Conservation (phyloP, 768 basidiomycete species). For the Kwoniella bestiolae region DNA sequence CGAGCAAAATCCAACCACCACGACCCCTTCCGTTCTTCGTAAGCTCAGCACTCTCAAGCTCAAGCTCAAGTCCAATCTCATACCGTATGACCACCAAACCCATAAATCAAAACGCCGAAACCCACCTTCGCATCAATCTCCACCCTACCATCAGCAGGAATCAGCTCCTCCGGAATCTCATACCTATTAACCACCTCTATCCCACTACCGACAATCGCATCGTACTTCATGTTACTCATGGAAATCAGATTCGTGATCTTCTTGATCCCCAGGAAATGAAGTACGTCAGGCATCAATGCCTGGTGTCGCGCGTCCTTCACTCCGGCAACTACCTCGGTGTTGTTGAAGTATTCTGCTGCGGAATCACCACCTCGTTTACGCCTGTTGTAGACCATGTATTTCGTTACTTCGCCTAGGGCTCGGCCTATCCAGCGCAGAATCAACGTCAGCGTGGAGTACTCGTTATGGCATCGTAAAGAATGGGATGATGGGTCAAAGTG, state of each 20-base stretch:
- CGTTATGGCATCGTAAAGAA: background rate
- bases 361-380: constrained; percentile 92
- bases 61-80: no score
- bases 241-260: constrained; percentile 84
- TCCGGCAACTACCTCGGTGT: constrained; percentile 89
- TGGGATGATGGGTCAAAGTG: background rate
- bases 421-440: constrained; percentile 56
- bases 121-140: constrained; percentile 94
- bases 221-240: constrained; percentile 74
- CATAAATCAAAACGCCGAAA: background rate
- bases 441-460: background rate
- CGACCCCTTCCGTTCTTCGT: no score
- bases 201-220: constrained; percentile 87
- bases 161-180: constrained; percentile 87
- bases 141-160: constrained; percentile 76
- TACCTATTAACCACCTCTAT: constrained; percentile 77
- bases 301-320: constrained; percentile 61
- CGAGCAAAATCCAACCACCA: no score
- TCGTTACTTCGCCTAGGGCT: constrained; percentile 89
- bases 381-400: constrained; percentile 92
- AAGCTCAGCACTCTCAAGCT: no score
- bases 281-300: constrained; percentile 85
- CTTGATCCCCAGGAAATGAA: constrained; percentile 91
- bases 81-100: no score
- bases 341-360: constrained; percentile 91